phyloP scores from a whole-genome alignment of 169 alveolate species.

The Cystoisospora suis region DNA sequence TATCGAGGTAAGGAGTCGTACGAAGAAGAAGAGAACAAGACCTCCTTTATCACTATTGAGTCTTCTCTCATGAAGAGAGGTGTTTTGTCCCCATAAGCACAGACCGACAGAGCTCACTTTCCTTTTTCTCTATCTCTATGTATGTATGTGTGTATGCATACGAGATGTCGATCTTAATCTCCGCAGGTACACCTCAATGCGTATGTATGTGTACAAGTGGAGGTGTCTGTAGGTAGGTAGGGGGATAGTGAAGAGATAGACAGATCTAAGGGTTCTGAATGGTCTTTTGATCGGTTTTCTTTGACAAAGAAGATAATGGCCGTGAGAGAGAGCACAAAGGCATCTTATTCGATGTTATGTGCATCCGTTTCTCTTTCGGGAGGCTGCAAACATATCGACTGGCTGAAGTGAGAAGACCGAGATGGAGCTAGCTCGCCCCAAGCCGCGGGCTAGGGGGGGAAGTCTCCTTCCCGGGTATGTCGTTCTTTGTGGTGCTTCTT shows the following conservation, averaged over 20 bases:
- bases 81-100: conserved; percentile 10
- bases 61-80: too few relatives aligned
- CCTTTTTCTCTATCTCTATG: neutral
- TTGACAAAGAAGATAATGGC: neutral
- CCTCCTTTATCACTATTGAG: too few relatives aligned
- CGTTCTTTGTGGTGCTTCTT: neutral
- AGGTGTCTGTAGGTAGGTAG: neutral
- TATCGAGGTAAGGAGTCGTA: too few relatives aligned
- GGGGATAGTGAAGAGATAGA: neutral
- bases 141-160: conserved; percentile 43
- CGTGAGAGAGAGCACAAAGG: neutral
- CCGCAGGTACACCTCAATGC: neutral
- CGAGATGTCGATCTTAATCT: neutral
- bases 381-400: neutral
- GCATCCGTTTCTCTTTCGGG: neutral
- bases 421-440: neutral
- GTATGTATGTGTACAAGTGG: neutral
- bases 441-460: neutral
- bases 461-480: neutral
- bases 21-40: too few relatives aligned
- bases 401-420: neutral
- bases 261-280: neutral
- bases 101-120: neutral
- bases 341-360: neutral
- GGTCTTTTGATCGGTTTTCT: neutral